Evolutionary conservation across 495 filamentous ascomycete species (phyloP).

Genomic region (Neurospora intermedia): DNA sequence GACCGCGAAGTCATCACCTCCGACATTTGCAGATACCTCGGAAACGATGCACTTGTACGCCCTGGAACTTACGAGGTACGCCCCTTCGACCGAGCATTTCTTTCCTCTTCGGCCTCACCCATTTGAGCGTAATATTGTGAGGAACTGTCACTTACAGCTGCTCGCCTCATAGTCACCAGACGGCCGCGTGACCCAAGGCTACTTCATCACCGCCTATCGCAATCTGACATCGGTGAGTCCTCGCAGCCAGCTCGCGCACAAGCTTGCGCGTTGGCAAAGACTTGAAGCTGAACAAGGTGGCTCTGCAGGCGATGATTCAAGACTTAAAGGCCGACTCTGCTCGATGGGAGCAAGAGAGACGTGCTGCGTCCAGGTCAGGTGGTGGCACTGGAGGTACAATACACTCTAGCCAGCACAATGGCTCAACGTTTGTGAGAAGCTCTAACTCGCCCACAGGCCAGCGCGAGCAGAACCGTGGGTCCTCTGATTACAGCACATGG

Average conservation of each 20-base stretch:
- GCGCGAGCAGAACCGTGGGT: slow-evolving; percentile 20
- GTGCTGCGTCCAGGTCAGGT: slow-evolving; percentile 32
- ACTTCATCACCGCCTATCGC: slow-evolving; percentile 79
- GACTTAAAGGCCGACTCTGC: slow-evolving; percentile 75
- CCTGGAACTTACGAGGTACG: slow-evolving; percentile 74
- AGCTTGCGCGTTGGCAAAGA: background rate
- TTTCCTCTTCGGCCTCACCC: slow-evolving; percentile 8
- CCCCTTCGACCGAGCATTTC: slow-evolving; percentile 3
- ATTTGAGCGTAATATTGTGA: background rate
- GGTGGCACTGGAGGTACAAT: slow-evolving; percentile 46
- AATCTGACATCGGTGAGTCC: slow-evolving; percentile 72
- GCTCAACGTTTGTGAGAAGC: slow-evolving; percentile 37
- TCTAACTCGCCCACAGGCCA: slow-evolving; percentile 48
- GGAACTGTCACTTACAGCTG: slow-evolving; percentile 8
- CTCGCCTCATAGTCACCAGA: slow-evolving; percentile 26
- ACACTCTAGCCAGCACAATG: slow-evolving; percentile 41
- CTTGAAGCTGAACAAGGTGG: slow-evolving; percentile 4
- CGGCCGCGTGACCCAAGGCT: slow-evolving; percentile 55
- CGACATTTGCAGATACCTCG: slow-evolving; percentile 89
- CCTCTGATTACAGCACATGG: slow-evolving; percentile 23
- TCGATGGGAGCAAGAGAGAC: slow-evolving; percentile 67
- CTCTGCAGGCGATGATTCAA: slow-evolving; percentile 68
- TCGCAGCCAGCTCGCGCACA: slow-evolving; percentile 9
- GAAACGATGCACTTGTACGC: slow-evolving; percentile 81
- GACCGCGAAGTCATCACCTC: slow-evolving; percentile 88